Base-by-base conservation (phyloP, 1,284 basidiomycete species). In the Cryptococcus sp. region DNA sequence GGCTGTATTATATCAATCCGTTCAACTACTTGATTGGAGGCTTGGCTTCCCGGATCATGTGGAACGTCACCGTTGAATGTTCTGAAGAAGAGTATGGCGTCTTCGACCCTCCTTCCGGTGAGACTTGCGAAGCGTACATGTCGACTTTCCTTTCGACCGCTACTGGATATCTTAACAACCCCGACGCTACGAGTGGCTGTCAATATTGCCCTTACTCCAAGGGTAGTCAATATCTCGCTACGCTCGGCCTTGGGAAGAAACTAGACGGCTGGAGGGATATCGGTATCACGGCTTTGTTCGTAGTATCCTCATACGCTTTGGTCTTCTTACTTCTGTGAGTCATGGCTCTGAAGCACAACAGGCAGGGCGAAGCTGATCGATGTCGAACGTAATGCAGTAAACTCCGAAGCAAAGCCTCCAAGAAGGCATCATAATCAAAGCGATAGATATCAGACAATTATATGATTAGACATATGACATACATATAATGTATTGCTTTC, bases 111-210 rank as follows among this genome's bases (percentile, higher is more conserved):
- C 76, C 76, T 0, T 2, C 54, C 3, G 74, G 72, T n/a, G 65
- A 70, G 63, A 74, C 77, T 10, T 78, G 78, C 56, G 63, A 59
- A 1, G 45, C 57, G 22, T 78, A 75, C 69, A 66, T 73, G 61
- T 43, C 52, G 17, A 20, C 50, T 5, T 73, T 69, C 57, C 45
- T 71, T 11, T 41, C 50, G 20, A 41, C 59, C 16, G 56, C 58
- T 4, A 61, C 67, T 3, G 72, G 72, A 0, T 73, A 73, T 55
- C 19, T 74, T 40, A 63, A 70, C 47, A 63, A 73, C 53, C 71
- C 69, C 19, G 46, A 67, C 7, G 67, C 74, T 3, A 75, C 68
- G 11, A 49, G 49, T 11, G 53, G 49, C 5, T 78, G 76, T 58
- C 53, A 69, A 49, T 76, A 72, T 56, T 78, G 75, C 53, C 53